phyloP scores from a whole-genome alignment of 75 land plant genomes.

The Pinus albicaulis region DNA sequence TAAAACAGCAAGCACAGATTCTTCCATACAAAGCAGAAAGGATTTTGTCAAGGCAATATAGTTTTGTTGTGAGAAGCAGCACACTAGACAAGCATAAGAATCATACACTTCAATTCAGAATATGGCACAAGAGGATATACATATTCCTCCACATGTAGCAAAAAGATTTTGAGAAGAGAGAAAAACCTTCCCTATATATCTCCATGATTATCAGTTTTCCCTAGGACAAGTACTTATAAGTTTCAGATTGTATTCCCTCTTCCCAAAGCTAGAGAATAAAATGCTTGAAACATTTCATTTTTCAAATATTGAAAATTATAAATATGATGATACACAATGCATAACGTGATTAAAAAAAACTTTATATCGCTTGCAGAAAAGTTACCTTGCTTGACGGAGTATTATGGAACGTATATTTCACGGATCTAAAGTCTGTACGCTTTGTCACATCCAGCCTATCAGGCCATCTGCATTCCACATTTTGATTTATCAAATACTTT shows the following conservation, averaged over 20 bases:
- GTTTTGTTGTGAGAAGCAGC: too few relatives aligned
- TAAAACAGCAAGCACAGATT: too few relatives aligned
- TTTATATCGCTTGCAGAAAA: background rate
- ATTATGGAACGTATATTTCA: constrained; percentile 64
- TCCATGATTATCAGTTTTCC: background rate
- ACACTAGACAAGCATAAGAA: too few relatives aligned
- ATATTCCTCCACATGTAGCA: too few relatives aligned
- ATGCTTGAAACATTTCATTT: background rate
- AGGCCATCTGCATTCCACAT: constrained; percentile 81
- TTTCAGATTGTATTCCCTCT: background rate
- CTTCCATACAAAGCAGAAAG: too few relatives aligned
- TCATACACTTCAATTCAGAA: too few relatives aligned
- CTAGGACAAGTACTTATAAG: background rate
- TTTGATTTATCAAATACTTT: background rate
- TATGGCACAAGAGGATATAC: too few relatives aligned
- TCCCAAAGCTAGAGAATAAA: background rate
- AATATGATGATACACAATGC: background rate
- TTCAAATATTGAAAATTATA: background rate
- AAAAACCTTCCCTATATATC: background rate
- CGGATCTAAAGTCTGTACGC: constrained; percentile 85
- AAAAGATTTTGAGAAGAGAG: background rate
- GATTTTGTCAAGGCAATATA: too few relatives aligned
- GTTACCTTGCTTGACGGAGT: constrained; percentile 76
- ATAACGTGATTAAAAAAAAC: background rate
- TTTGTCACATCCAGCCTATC: constrained; percentile 87